Percentiles rank a stretch among this genome's conserved stretches.
Conservation (phyloP, 108 stramenopile species). For the Conticribra weissflogii region DNA sequence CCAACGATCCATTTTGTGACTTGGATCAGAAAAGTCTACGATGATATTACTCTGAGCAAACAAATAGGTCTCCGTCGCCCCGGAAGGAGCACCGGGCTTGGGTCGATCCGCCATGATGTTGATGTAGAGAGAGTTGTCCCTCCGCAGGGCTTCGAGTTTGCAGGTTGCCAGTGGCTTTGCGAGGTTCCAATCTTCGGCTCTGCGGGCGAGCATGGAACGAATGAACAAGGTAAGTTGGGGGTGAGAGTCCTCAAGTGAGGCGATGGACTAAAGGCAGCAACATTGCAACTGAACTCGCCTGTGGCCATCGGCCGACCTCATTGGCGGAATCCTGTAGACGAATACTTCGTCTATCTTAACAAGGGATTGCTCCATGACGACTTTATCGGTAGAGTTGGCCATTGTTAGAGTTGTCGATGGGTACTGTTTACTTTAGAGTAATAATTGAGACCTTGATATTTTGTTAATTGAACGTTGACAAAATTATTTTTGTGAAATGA, state of each 20-base stretch:
- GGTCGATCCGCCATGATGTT: conserved; percentile 48
- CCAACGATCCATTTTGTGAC: conserved; percentile 64
- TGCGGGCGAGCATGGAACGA: too few relatives aligned
- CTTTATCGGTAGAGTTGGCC: conserved; percentile 58
- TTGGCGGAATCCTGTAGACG: conserved; percentile 78
- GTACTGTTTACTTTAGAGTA: not conserved
- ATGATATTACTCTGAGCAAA: conserved; percentile 51
- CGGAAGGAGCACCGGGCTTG: conserved; percentile 32
- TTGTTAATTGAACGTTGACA: too few relatives aligned
- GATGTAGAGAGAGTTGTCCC: conserved; percentile 37
- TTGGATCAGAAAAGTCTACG: conserved; percentile 20
- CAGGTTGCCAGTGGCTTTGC: conserved; percentile 73
- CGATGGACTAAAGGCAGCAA: too few relatives aligned
- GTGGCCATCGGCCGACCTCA: conserved; percentile 60
- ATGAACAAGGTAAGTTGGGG: too few relatives aligned
- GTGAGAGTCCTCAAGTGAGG: too few relatives aligned
- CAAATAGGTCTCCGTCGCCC: conserved; percentile 36
- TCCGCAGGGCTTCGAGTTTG: conserved; percentile 35
- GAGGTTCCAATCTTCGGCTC: conserved; percentile 84
- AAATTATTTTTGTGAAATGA: too few relatives aligned
- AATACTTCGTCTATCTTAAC: conserved; percentile 76
- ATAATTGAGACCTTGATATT: too few relatives aligned
- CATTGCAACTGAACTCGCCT: not conserved
- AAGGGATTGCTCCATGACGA: conserved; percentile 60
- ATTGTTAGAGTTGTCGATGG: conserved; percentile 2